Percentiles rank a stretch among this genome's conserved stretches.
These are phyloP conservation scores for Lipomyces yamadae DNA, from an alignment of 805 yeast genomes.

Conservation along the genomic window DNA sequence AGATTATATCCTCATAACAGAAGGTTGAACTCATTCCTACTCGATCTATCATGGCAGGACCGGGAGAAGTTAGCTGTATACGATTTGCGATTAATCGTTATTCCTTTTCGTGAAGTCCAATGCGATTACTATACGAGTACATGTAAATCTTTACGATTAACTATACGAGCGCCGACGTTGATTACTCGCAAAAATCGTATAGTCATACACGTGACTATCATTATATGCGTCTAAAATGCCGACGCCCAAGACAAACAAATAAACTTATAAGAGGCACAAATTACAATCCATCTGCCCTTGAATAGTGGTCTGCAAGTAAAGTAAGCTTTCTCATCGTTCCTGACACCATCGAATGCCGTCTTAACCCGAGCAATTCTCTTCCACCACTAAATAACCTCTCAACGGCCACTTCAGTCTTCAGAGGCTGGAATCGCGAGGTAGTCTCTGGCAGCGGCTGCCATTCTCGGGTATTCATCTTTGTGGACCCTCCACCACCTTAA, in stretches of 20 bases:
- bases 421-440: conserved; percentile 1
- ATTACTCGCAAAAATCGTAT: conserved; percentile 4
- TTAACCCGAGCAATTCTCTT: background rate
- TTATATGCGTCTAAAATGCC: background rate
- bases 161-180: conserved; percentile 4
- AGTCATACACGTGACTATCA: conserved; percentile 3
- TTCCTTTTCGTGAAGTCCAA: background rate
- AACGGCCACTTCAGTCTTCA: conserved; percentile 5
- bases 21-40: too few relatives aligned
- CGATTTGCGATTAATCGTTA: conserved; percentile 11
- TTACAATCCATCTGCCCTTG: background rate
- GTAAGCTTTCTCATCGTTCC: background rate
- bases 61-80: too few relatives aligned
- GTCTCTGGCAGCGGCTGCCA: background rate
- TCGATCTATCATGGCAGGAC: too few relatives aligned
- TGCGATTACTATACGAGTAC: conserved; percentile 1
- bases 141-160: background rate
- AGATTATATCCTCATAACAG: too few relatives aligned
- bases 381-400: background rate
- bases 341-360: conserved; percentile 4
- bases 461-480: conserved; percentile 1
- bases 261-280: background rate
- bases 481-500: background rate
- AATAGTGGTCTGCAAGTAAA: conserved; percentile 6
- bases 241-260: background rate